phyloP scores from a whole-genome alignment of 768 basidiomycete genomes.

The Lentinula sp. region DNA sequence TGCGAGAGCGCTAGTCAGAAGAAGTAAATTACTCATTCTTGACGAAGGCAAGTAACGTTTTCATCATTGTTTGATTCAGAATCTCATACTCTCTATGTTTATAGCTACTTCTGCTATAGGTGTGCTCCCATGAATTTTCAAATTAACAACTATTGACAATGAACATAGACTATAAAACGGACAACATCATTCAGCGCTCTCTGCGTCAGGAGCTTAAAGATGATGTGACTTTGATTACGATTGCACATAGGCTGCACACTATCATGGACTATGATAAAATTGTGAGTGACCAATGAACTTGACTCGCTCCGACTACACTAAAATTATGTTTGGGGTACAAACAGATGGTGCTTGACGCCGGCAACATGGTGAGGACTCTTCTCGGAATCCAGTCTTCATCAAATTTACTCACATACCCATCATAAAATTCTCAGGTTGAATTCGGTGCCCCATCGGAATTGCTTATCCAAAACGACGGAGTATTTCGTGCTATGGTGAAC shows the following conservation, averaged over 20 bases:
- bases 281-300: slow-evolving; percentile 14
- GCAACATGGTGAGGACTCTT: slow-evolving; percentile 22
- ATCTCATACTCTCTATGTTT: not conserved
- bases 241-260: slow-evolving; percentile 33
- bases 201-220: slow-evolving; percentile 30
- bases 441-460: not conserved
- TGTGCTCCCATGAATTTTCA: slow-evolving; percentile 5
- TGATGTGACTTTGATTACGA: slow-evolving; percentile 35
- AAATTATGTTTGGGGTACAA: not conserved
- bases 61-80: not conserved
- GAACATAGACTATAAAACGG: slow-evolving; percentile 24
- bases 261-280: slow-evolving; percentile 27
- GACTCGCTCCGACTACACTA: slow-evolving; percentile 6
- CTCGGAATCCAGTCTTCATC: not conserved
- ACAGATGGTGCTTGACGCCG: slow-evolving; percentile 38
- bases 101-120: slow-evolving; percentile 18
- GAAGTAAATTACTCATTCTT: slow-evolving; percentile 46
- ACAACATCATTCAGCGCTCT: slow-evolving; percentile 35
- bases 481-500: not conserved
- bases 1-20: slow-evolving; percentile 49
- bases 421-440: not conserved
- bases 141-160: not conserved
- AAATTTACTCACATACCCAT: not conserved
- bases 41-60: slow-evolving; percentile 46
- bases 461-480: not conserved